These are phyloP conservation scores for Ustilago bromivora DNA, from an alignment of 1,284 basidiomycete genomes.

Conservation along the genomic window DNA sequence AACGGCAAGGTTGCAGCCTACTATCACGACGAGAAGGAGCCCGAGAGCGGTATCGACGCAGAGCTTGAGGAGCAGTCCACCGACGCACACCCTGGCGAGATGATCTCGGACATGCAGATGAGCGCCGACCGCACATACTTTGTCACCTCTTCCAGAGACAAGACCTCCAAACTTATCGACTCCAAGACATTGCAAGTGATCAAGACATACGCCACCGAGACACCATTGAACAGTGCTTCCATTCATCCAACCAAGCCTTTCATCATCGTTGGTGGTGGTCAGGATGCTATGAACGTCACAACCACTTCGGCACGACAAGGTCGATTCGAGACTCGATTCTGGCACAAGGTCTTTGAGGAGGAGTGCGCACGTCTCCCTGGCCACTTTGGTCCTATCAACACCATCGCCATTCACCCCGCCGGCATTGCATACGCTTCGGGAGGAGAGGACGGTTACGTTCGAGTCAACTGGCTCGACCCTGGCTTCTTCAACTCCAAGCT, in stretches of 20 bases:
- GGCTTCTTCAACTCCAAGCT: conserved; percentile 67
- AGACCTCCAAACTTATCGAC: conserved; percentile 93
- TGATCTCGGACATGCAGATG: conserved; percentile 87
- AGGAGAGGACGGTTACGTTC: conserved; percentile 88
- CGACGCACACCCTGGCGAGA: conserved; percentile 53
- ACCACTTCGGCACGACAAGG: conserved; percentile 93
- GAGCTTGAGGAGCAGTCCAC: conserved; percentile 84
- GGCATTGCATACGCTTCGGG: conserved; percentile 93
- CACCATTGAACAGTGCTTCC: conserved; percentile 93
- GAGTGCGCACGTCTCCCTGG: conserved; percentile 87
- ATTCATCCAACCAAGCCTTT: conserved; percentile 87
- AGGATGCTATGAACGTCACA: conserved; percentile 97
- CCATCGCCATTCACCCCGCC: conserved; percentile 91
- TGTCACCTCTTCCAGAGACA: conserved; percentile 96
- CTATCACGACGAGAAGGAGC: conserved; percentile 68
- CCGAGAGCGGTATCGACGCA: conserved; percentile 75
- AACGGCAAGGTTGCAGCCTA: conserved; percentile 82
- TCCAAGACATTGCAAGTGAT: conserved; percentile 87
- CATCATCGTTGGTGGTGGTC: conserved; percentile 84
- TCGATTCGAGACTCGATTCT: conserved; percentile 98
- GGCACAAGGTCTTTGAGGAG: conserved; percentile 98
- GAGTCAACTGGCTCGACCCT: conserved; percentile 69
- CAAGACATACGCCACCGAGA: conserved; percentile 93
- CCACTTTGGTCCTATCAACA: conserved; percentile 95
- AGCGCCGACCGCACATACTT: conserved; percentile 92